phyloP scores from a whole-genome alignment of 2,329 filamentous ascomycete genomes.

The Clarireedia paspali region DNA sequence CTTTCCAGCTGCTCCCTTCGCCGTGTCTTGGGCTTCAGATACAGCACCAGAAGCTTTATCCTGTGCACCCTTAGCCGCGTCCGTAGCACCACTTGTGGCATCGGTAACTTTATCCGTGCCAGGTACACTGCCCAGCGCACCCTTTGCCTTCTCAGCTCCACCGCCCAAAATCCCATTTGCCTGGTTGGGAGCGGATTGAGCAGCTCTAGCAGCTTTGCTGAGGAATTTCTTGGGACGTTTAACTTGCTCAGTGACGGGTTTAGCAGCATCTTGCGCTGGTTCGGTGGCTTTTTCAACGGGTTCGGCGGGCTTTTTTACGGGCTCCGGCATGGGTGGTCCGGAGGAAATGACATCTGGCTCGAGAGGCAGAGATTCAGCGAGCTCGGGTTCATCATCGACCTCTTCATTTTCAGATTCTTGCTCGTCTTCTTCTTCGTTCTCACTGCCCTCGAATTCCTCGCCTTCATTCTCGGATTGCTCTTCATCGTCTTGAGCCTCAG shows the following conservation, averaged over 20 bases:
- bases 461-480: not conserved
- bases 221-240: constrained; percentile 8
- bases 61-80: not conserved
- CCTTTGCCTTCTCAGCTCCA: not conserved
- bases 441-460: not conserved
- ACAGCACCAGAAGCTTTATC: not conserved
- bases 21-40: not conserved
- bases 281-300: not conserved
- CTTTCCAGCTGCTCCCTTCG: not conserved
- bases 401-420: constrained; percentile 3
- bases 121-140: not conserved
- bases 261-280: not conserved
- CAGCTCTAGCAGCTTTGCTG: constrained; percentile 4
- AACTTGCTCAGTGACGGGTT: not conserved
- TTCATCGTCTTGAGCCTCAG: not conserved
- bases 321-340: constrained; percentile 5
- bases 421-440: not conserved
- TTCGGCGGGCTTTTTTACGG: not conserved
- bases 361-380: not conserved
- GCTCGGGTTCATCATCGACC: not conserved
- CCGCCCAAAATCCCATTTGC: not conserved
- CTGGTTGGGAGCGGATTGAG: not conserved
- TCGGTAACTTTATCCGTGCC: not conserved
- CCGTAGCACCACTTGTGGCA: not conserved
- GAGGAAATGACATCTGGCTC: constrained; percentile 5